Conservation (phyloP, 140 eudicot genomes). For the Ambrosia hybrid region DNA sequence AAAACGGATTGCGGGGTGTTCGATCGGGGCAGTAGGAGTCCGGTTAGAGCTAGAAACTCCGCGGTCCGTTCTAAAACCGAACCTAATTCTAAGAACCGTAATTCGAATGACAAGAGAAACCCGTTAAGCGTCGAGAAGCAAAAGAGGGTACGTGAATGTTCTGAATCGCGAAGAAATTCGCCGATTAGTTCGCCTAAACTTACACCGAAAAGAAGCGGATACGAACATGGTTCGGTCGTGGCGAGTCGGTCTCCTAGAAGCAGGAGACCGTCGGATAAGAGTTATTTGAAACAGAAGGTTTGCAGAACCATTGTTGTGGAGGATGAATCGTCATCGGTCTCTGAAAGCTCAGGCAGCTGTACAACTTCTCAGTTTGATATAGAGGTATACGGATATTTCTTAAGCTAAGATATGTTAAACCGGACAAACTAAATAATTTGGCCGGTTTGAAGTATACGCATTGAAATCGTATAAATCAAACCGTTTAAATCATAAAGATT, state of each 20-base stretch:
- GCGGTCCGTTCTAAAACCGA: background rate
- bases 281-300: constrained; percentile 38
- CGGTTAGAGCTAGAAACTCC: constrained; percentile 42
- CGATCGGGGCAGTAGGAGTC: constrained; percentile 56
- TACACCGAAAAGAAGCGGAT: constrained; percentile 40
- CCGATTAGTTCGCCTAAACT: constrained; percentile 62
- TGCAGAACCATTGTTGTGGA: constrained; percentile 34
- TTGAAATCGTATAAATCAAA: too few relatives aligned
- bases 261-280: constrained; percentile 37
- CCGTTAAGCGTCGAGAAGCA: constrained; percentile 58
- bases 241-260: constrained; percentile 59
- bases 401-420: background rate
- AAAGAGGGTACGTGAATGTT: constrained; percentile 39
- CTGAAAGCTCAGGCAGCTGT: constrained; percentile 63
- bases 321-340: constrained; percentile 81
- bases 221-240: constrained; percentile 28
- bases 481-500: too few relatives aligned
- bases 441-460: too few relatives aligned
- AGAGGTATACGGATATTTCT: constrained; percentile 47
- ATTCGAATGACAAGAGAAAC: constrained; percentile 51
- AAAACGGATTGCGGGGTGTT: constrained; percentile 40
- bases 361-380: constrained; percentile 73
- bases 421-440: too few relatives aligned
- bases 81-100: constrained; percentile 34
- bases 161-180: constrained; percentile 51